These are phyloP conservation scores for Colletotrichum navitas DNA, from an alignment of 2,329 filamentous ascomycete species.

Conservation along the genomic window DNA sequence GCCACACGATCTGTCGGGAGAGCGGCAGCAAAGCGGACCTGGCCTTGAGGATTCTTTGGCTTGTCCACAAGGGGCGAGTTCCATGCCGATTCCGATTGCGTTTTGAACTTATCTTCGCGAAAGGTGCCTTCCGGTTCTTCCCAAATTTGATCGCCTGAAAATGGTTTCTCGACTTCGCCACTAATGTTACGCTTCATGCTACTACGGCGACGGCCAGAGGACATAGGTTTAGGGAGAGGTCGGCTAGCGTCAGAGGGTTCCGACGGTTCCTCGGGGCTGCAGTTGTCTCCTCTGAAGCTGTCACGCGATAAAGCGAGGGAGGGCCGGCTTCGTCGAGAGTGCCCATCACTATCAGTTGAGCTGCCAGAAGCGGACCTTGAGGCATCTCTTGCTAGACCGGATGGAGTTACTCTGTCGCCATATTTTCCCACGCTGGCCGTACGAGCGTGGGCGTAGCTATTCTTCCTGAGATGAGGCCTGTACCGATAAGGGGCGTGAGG, in stretches of 20 bases:
- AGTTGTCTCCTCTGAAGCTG: constrained; percentile 12
- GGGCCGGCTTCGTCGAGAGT: constrained; percentile 50
- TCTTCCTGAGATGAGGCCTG: constrained; percentile 75
- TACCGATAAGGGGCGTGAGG: constrained; percentile 77
- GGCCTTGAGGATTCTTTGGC: constrained; percentile 73
- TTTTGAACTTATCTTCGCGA: constrained; percentile 46
- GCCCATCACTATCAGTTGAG: constrained; percentile 62
- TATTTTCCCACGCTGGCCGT: constrained; percentile 69
- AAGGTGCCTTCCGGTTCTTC: constrained; percentile 78
- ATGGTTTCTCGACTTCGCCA: constrained; percentile 74
- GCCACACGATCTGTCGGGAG: constrained; percentile 56
- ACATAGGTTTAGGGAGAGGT: constrained; percentile 14
- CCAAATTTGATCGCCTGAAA: constrained; percentile 86
- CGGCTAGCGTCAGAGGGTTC: neutral
- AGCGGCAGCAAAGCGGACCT: constrained; percentile 62
- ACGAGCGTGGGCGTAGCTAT: constrained; percentile 78
- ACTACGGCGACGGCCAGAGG: constrained; percentile 66
- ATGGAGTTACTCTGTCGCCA: constrained; percentile 60
- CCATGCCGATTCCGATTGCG: neutral
- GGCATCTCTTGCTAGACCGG: constrained; percentile 59
- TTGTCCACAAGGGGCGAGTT: constrained; percentile 53
- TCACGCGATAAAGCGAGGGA: constrained; percentile 43
- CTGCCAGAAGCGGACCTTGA: constrained; percentile 65
- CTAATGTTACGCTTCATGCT: constrained; percentile 78
- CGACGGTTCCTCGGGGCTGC: constrained; percentile 39